Percentiles rank a stretch among this genome's conserved stretches.
phyloP scores from a whole-genome alignment of 2,329 filamentous ascomycete genomes.

The Neofusicoccum laricinum region DNA sequence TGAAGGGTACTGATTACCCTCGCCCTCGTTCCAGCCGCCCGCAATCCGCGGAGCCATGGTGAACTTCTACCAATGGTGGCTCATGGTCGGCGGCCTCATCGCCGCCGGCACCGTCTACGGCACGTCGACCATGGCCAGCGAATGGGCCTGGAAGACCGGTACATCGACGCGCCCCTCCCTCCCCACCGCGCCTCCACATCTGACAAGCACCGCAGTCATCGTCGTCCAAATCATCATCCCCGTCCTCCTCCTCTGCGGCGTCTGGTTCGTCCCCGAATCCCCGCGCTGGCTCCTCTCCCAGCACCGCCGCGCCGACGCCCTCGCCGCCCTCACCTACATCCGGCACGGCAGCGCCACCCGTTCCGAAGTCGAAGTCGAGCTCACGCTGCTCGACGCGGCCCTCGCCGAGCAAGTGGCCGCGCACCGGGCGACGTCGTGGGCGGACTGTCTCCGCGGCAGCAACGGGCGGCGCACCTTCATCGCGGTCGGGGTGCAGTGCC shows the following conservation, averaged over 20 bases:
- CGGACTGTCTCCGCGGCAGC: background rate
- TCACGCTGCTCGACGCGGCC: slow-evolving; percentile 21
- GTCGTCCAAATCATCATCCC: slow-evolving; percentile 27
- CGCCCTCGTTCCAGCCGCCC: background rate
- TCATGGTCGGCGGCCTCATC: background rate
- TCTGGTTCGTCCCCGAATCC: slow-evolving; percentile 37
- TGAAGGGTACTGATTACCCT: background rate
- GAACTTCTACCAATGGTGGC: slow-evolving; percentile 8
- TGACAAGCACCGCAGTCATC: slow-evolving; percentile 21
- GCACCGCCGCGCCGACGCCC: slow-evolving; percentile 55
- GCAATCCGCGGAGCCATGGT: slow-evolving; percentile 2
- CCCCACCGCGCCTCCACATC: background rate
- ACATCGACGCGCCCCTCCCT: no score
- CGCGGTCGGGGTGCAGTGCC: background rate
- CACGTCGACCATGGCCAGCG: background rate
- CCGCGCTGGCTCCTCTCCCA: slow-evolving; percentile 53
- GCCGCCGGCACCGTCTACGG: slow-evolving; percentile 3
- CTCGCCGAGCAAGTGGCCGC: background rate
- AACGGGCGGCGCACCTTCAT: slow-evolving; percentile 6
- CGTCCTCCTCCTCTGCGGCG: slow-evolving; percentile 25
- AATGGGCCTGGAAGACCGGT: slow-evolving; percentile 5
- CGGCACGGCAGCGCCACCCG: slow-evolving; percentile 38
- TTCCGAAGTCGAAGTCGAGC: slow-evolving; percentile 30
- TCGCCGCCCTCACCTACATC: slow-evolving; percentile 36
- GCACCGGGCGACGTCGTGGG: background rate